Base-by-base conservation (phyloP, 2,329 filamentous ascomycete genomes). In the Colletotrichum plurivorum region DNA sequence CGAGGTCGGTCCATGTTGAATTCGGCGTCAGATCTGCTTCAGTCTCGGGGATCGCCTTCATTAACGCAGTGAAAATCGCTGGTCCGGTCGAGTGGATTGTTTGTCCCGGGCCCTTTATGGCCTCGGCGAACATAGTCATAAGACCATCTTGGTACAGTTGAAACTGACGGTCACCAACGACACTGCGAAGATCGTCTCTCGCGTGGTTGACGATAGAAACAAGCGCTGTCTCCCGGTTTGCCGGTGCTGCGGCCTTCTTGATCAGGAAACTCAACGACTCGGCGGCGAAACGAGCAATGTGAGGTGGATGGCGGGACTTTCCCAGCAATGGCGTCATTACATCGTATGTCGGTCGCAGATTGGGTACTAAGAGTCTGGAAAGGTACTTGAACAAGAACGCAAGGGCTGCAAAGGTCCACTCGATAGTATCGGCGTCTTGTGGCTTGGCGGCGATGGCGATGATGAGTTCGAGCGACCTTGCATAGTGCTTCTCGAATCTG, bases 331-430 rank as follows among this genome's bases (percentile, higher is more conserved):
- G 92, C 0, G 93, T 88, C 84, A 99, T 90, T 60, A 96, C 89
- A 76, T 94, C 89, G 77, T 94, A 95, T 2, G 97, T 91, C 54
- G 95, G 94, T 71, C 93, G 87, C 71, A 99, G 82, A 76, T 99
- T 93, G 4, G 94, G 92, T 0, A 96, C 93, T 22, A 99, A 82
- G 0, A 98, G 87, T 72, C 94, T 91, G 2, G 94, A 97, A 5
- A 99, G 88, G 77, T 98, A 98, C 78, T 99, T 99, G 88, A 99
- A 98, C 48, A 98, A 85, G 85, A 97, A 99, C 53, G 96, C 94
- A 64, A 99, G 85, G 74, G 94, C 95, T 13, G 92, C 94, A 81
- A 99, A 99, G 58, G 94, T 95, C 95, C 95, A 98, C 82, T 99
- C 96, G 58, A 98, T 93, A n/a, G 97, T 94, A 71, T 95, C 93